phyloP scores from a whole-genome alignment of 2,329 filamentous ascomycete genomes.

The Alternaria alternata region DNA sequence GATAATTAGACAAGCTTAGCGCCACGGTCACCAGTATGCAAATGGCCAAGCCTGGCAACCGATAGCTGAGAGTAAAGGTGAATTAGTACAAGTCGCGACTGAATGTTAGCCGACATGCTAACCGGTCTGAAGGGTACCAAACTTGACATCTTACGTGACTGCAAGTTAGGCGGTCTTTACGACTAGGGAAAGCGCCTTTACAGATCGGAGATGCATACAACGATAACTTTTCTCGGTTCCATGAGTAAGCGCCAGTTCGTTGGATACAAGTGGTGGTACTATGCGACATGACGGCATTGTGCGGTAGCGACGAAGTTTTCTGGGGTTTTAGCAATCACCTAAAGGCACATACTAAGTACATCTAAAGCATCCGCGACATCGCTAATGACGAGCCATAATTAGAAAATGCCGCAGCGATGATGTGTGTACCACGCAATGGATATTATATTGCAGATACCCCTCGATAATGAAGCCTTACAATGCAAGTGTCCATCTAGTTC shows the following conservation, averaged over 20 bases:
- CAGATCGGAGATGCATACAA: not conserved
- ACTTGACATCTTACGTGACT: not conserved
- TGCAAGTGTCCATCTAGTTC: not conserved
- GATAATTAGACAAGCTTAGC: too few species aligned
- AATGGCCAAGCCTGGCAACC: not conserved
- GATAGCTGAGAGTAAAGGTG: not conserved
- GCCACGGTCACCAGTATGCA: too few species aligned
- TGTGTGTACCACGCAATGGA: not conserved
- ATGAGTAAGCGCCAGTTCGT: not conserved
- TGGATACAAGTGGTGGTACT: not conserved
- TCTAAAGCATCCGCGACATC: not conserved
- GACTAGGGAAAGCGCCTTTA: too few species aligned
- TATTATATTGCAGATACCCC: not conserved
- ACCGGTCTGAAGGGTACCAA: not conserved
- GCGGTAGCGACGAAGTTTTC: not conserved
- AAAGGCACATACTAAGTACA: not conserved
- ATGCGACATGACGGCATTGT: not conserved
- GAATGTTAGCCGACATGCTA: not conserved
- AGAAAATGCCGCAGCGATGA: not conserved
- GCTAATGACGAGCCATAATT: not conserved
- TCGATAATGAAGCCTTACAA: not conserved
- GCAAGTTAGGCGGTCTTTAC: not conserved
- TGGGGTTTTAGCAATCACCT: not conserved
- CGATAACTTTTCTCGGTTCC: too few species aligned
- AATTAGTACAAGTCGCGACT: not conserved